Evolutionary conservation across 108 stramenopile species (phyloP).

Genomic region (Cyclotella kingstonii): DNA sequence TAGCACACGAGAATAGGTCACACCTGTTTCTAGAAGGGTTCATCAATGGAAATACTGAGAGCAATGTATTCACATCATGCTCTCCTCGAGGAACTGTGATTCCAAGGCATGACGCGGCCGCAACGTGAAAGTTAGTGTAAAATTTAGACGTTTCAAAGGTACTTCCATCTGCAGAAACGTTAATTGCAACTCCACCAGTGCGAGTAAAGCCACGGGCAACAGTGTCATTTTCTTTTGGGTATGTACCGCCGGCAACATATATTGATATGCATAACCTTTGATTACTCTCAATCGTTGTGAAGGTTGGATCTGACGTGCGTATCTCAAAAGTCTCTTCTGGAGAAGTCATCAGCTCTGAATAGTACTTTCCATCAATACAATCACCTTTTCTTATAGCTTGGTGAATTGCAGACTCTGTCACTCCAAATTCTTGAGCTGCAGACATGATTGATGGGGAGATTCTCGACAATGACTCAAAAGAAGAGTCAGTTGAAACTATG

Average conservation of each 20-base stretch:
- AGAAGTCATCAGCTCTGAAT: slow-evolving; percentile 5
- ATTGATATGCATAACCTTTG: slow-evolving; percentile 13
- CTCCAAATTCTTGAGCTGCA: slow-evolving; percentile 17
- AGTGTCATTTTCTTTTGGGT: slow-evolving; percentile 35
- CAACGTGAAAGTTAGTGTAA: slow-evolving; percentile 10
- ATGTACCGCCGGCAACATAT: slow-evolving; percentile 33
- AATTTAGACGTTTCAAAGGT: background rate
- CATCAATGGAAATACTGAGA: slow-evolving; percentile 38
- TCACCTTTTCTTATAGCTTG: slow-evolving; percentile 6
- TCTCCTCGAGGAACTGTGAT: slow-evolving; percentile 12
- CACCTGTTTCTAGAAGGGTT: slow-evolving; percentile 52
- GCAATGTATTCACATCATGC: slow-evolving; percentile 10
- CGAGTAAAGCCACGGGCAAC: slow-evolving; percentile 30
- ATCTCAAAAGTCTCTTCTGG: background rate
- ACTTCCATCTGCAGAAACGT: slow-evolving; percentile 28
- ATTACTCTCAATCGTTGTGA: background rate
- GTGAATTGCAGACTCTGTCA: slow-evolving; percentile 7
- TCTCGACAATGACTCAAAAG: slow-evolving; percentile 17
- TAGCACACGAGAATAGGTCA: slow-evolving; percentile 42
- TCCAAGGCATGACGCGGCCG: slow-evolving; percentile 28
- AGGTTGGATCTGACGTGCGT: background rate
- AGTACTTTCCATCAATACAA: slow-evolving; percentile 20
- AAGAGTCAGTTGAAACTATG: slow-evolving; percentile 3
- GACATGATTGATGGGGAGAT: slow-evolving; percentile 13
- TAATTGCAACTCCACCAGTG: slow-evolving; percentile 44